Conservation (phyloP, 2,329 filamentous ascomycete genomes). For the Xylariaceae sp. region DNA sequence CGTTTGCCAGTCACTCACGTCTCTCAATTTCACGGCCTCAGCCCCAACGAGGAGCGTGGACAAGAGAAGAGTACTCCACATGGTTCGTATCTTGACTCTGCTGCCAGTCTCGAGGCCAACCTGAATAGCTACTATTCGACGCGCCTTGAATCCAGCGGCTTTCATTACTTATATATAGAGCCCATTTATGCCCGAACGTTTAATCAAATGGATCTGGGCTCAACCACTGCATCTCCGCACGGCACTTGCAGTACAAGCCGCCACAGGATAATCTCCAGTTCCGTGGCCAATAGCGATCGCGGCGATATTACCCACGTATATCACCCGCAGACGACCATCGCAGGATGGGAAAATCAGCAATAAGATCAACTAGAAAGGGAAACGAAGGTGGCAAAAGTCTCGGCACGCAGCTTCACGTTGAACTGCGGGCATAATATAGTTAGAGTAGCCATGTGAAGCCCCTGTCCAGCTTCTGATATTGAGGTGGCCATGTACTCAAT, state of each 20-base stretch:
- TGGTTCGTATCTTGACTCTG: conserved; percentile 17
- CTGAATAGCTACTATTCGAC: no score
- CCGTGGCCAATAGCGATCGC: conserved; percentile 17
- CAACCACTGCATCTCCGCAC: conserved; percentile 19
- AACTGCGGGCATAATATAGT: no score
- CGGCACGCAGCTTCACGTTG: no score
- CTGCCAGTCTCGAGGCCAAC: conserved; percentile 6
- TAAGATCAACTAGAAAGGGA: no score
- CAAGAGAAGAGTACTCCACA: conserved; percentile 16
- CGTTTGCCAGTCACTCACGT: conserved; percentile 11
- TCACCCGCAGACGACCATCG: conserved; percentile 9
- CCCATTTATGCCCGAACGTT: conserved; percentile 17
- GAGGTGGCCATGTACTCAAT: no score
- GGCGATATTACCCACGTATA: conserved; percentile 18
- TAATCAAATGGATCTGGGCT: conserved; percentile 18
- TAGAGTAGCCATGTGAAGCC: no score
- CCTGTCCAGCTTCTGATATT: no score
- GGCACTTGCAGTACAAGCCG: conserved; percentile 20
- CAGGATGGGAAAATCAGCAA: neutral
- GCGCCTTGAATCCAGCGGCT: neutral
- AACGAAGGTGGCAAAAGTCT: no score
- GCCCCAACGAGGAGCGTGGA: conserved; percentile 22
- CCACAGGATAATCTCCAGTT: conserved; percentile 20
- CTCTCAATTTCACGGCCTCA: conserved; percentile 9
- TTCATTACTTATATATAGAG: conserved; percentile 18